Percentiles rank a stretch among this genome's conserved stretches.
These are phyloP conservation scores for Apocynum venetum DNA, from an alignment of 257 asterid genomes.

Conservation along the genomic window DNA sequence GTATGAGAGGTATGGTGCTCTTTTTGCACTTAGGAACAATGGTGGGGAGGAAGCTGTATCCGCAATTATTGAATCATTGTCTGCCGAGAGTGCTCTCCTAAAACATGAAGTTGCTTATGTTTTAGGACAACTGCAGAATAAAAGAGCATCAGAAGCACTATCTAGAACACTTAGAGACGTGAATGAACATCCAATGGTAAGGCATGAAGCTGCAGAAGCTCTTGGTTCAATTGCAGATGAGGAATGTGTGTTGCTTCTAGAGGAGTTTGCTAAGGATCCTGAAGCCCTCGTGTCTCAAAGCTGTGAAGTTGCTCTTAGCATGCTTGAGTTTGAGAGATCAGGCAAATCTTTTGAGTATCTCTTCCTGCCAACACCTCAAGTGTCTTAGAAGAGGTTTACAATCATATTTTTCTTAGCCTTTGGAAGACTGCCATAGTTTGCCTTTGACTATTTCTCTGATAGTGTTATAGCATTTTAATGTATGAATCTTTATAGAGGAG, in stretches of 20 bases:
- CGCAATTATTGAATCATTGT: constrained; percentile 75
- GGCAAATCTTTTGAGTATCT: constrained; percentile 89
- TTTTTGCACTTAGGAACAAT: constrained; percentile 87
- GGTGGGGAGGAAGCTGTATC: constrained; percentile 74
- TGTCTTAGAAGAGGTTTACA: neutral
- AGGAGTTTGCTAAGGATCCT: constrained; percentile 71
- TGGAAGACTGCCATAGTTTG: neutral
- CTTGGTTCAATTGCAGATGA: constrained; percentile 94
- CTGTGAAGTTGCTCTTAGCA: constrained; percentile 97
- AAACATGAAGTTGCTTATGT: constrained; percentile 97
- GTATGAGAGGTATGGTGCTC: constrained; percentile 92
- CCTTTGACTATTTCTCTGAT: neutral
- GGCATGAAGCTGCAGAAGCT: constrained; percentile 99
- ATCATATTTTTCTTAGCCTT: neutral
- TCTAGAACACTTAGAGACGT: constrained; percentile 59
- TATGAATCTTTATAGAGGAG: neutral
- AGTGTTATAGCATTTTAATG: neutral
- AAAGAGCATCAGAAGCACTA: constrained; percentile 80
- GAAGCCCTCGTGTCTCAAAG: constrained; percentile 91
- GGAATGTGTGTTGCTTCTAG: constrained; percentile 53
- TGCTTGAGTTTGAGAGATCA: constrained; percentile 78
- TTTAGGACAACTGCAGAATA: constrained; percentile 89
- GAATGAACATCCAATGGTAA: constrained; percentile 92
- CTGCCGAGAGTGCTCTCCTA: constrained; percentile 86
- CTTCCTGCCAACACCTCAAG: constrained; percentile 21